Conservation (phyloP, 2,329 filamentous ascomycete genomes). For the Fusarium equiseti region DNA sequence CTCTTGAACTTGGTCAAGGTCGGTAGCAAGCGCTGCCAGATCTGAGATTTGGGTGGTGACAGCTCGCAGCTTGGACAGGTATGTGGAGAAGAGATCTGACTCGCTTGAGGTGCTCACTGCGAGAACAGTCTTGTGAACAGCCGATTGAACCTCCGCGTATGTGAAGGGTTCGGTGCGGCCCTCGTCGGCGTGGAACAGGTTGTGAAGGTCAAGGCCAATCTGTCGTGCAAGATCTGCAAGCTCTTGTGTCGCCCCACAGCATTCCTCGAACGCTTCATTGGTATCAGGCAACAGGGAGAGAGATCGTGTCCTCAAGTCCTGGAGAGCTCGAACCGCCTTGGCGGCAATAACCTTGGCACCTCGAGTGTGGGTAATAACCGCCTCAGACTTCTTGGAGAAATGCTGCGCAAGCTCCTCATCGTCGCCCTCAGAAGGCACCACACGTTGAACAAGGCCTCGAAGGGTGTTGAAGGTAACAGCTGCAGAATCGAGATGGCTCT, state of each 20-base stretch:
- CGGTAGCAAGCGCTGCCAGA: slow-evolving; percentile 75
- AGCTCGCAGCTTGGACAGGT: slow-evolving; percentile 74
- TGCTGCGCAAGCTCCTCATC: slow-evolving; percentile 76
- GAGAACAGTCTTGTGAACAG: slow-evolving; percentile 67
- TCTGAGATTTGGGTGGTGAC: slow-evolving; percentile 75
- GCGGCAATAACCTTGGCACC: slow-evolving; percentile 86
- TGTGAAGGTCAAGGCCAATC: slow-evolving; percentile 75
- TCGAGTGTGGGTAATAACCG: slow-evolving; percentile 79
- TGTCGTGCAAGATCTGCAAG: slow-evolving; percentile 75
- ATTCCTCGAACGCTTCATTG: slow-evolving; percentile 75
- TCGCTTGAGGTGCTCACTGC: slow-evolving; percentile 67
- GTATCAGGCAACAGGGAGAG: slow-evolving; percentile 79
- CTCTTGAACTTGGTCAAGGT: slow-evolving; percentile 79
- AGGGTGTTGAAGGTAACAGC: slow-evolving; percentile 74
- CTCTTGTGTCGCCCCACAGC: slow-evolving; percentile 72
- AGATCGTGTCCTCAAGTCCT: slow-evolving; percentile 81
- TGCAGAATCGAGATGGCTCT: slow-evolving; percentile 84
- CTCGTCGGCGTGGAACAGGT: slow-evolving; percentile 75
- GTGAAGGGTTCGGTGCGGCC: slow-evolving; percentile 75
- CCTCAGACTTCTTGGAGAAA: slow-evolving; percentile 77
- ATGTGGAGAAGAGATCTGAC: slow-evolving; percentile 76
- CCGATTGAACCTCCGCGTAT: slow-evolving; percentile 73
- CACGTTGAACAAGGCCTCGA: slow-evolving; percentile 74
- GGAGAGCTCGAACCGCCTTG: slow-evolving; percentile 80
- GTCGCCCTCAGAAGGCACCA: slow-evolving; percentile 61